phyloP scores from a whole-genome alignment of 2,329 filamentous ascomycete species.

The Biscogniauxia mediterranea region DNA sequence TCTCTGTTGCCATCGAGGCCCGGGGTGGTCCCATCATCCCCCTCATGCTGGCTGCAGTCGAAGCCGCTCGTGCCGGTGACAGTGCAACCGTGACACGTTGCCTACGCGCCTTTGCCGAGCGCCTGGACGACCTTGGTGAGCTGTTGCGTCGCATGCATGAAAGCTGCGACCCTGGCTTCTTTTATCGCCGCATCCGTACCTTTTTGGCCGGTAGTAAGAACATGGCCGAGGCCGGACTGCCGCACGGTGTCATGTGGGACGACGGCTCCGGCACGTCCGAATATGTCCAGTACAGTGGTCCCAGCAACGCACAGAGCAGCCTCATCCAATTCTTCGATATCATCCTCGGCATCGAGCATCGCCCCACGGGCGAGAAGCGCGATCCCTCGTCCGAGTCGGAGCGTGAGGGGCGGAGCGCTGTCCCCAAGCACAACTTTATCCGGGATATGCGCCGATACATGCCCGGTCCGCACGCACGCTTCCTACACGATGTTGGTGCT shows the following conservation, averaged over 20 bases:
- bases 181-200: conserved; percentile 94
- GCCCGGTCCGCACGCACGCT: conserved; percentile 88
- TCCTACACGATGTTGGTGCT: conserved; percentile 74
- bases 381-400: conserved; percentile 44
- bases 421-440: conserved; percentile 81
- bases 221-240: conserved; percentile 91
- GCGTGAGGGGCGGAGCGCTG: conserved; percentile 39
- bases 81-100: conserved; percentile 69
- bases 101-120: conserved; percentile 80
- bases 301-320: conserved; percentile 95
- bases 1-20: conserved; percentile 94
- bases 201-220: conserved; percentile 97
- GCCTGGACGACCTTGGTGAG: conserved; percentile 77
- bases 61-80: conserved; percentile 71
- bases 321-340: conserved; percentile 98
- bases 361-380: conserved; percentile 75
- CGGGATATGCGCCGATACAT: conserved; percentile 97
- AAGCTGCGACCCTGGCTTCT: conserved; percentile 88
- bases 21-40: conserved; percentile 83
- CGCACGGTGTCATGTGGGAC: conserved; percentile 84
- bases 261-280: conserved; percentile 65
- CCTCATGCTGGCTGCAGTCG: conserved; percentile 84
- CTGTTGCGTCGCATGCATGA: conserved; percentile 91
- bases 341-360: conserved; percentile 83
- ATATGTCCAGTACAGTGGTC: conserved; percentile 85